These are phyloP conservation scores for Aspergillus texensis DNA, from an alignment of 2,329 filamentous ascomycete genomes.

Conservation along the genomic window DNA sequence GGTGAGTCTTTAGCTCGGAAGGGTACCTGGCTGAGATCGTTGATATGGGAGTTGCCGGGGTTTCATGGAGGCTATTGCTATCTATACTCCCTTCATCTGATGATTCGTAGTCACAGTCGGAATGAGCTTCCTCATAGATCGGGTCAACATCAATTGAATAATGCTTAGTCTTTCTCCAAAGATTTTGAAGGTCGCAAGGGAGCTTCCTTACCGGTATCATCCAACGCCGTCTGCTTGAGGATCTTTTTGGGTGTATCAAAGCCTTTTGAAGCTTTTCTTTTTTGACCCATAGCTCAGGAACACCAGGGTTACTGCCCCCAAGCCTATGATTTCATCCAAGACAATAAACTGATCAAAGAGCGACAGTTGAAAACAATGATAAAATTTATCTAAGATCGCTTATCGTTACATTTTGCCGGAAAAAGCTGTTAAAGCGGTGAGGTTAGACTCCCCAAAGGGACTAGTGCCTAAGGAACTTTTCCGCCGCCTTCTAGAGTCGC, in stretches of 20 bases:
- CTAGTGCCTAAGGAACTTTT: conserved; percentile 39
- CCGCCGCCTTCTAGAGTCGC: conserved; percentile 33
- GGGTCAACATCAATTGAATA: conserved; percentile 42
- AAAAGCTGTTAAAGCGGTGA: conserved; percentile 32
- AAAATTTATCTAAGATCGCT: conserved; percentile 2
- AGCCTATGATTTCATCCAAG: conserved; percentile 8
- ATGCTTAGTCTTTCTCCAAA: conserved; percentile 27
- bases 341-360: background rate
- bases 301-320: conserved; percentile 3
- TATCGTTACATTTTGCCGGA: conserved; percentile 36
- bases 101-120: conserved; percentile 36
- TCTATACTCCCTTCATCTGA: conserved; percentile 32
- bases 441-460: conserved; percentile 20
- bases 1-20: conserved; percentile 74
- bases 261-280: conserved; percentile 37
- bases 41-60: conserved; percentile 55
- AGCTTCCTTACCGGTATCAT: conserved; percentile 32
- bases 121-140: conserved; percentile 36
- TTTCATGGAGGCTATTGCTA: conserved; percentile 43
- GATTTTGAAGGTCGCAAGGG: conserved; percentile 4
- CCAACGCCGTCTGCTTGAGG: conserved; percentile 31
- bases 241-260: conserved; percentile 33
- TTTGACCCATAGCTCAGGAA: conserved; percentile 34
- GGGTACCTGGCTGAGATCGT: conserved; percentile 55
- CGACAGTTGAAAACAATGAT: conserved; percentile 6